These are phyloP conservation scores for Hydnomerulius pinastri DNA, from an alignment of 768 basidiomycete genomes.

Conservation along the genomic window DNA sequence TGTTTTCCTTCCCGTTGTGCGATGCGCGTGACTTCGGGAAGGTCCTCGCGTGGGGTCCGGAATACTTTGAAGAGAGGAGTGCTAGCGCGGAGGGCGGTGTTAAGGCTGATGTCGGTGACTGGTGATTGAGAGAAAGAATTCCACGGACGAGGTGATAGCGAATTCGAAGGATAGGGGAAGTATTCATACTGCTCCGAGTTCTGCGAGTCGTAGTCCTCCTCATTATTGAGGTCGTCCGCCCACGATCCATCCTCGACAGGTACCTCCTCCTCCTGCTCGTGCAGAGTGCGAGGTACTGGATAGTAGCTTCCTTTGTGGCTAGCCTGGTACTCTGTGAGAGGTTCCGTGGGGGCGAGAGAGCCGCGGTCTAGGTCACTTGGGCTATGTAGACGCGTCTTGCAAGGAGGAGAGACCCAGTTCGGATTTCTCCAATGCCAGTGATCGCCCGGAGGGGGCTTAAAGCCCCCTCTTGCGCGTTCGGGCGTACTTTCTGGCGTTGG, in stretches of 20 bases:
- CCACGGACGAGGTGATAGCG: slow-evolving; percentile 27
- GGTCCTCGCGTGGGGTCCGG: slow-evolving; percentile 30
- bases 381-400: slow-evolving; percentile 24
- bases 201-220: slow-evolving; percentile 9
- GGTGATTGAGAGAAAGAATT: slow-evolving; percentile 28
- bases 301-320: slow-evolving; percentile 2
- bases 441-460: slow-evolving; percentile 30
- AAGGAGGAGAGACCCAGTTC: slow-evolving; percentile 35
- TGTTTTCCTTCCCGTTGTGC: slow-evolving; percentile 35
- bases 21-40: slow-evolving; percentile 24
- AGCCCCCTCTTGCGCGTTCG: slow-evolving; percentile 17
- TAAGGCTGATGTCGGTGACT: slow-evolving; percentile 25
- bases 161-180: slow-evolving; percentile 16
- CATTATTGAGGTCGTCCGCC: slow-evolving; percentile 6
- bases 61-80: slow-evolving; percentile 37
- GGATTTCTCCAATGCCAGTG: slow-evolving; percentile 38
- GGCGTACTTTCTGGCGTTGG: slow-evolving; percentile 17
- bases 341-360: slow-evolving; percentile 34
- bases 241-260: slow-evolving; percentile 4
- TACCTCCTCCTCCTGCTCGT: slow-evolving; percentile 16
- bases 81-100: slow-evolving; percentile 27
- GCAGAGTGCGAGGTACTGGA: slow-evolving; percentile 2
- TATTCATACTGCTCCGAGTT: slow-evolving; percentile 11
- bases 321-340: slow-evolving; percentile 19
- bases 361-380: slow-evolving; percentile 22